Evolutionary conservation across 331 rosid genomes (phyloP), one percentile per base, ranked within the genome.

Genomic region (Pyrus hybrid): DNA sequence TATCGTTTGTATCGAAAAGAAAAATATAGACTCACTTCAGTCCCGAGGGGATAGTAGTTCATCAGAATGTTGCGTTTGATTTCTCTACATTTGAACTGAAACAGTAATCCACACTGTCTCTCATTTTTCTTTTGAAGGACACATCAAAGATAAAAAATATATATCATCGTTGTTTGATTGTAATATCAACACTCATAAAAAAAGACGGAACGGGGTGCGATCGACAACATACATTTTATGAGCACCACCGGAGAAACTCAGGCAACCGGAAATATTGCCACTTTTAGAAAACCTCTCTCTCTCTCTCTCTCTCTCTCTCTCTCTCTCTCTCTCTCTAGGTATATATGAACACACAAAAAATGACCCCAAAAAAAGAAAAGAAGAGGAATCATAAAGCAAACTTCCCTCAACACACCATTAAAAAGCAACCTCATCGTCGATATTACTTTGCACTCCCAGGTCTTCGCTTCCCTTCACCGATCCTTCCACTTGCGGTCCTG

Each of bases 381-480:
- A 56, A 4, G 43, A 37, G 43, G 22, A 66, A 11, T 54, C 43
- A 77, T 62, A 41, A n/a, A 76, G 70, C 77, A 61, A 68, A 72
- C 69, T 78, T 82, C 60, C 54, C 49, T 53, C 77, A 53, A 71
- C 79, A 70, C 82, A 49, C 67, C 58, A 64, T 77, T 65, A 37
- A 23, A 62, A 17, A 5, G 20, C 37, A 22, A 56, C 21, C 54
- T 8, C 64, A 53, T 29, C 57, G 70, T 63, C 43, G 64, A 18
- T 17, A 66, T 91, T 86, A 89, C 82, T 88, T 93, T n/a, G 86
- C 78, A 82, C 67, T 60, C 77, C 88, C 86, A 63, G 32, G 32
- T 69, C 74, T 95, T 74, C 87, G 80, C 88, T 78, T 92, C 47
- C 75, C 88, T 75, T 88, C 96, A 58, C 57, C 63, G 81, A 66